phyloP scores from a whole-genome alignment of 1,284 basidiomycete genomes.

The Nidula niveotomentosa region DNA sequence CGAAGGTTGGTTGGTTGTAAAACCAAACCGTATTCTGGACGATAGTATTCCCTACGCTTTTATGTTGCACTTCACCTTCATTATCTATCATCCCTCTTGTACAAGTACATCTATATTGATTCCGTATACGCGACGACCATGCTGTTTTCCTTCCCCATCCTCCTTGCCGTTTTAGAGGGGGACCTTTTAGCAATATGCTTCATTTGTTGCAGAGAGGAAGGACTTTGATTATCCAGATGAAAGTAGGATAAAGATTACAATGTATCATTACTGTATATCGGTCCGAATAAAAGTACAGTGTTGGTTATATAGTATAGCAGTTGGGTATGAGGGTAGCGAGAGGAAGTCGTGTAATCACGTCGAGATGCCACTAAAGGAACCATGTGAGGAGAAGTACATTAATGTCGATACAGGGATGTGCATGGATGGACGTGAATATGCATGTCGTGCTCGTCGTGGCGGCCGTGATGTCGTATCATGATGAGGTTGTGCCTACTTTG shows the following conservation, averaged over 20 bases:
- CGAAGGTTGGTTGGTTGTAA: no score
- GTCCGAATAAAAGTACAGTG: slow-evolving; percentile 3
- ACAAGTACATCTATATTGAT: no score
- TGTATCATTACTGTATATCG: slow-evolving; percentile 22
- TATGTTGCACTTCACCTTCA: no score
- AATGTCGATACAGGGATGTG: slow-evolving; percentile 5
- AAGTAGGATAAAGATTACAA: slow-evolving; percentile 18
- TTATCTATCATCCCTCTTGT: no score
- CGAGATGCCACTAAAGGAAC: not conserved
- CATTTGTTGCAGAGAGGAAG: not conserved
- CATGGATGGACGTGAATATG: no score
- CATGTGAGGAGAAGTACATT: not conserved
- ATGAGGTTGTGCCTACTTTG: slow-evolving; percentile 17
- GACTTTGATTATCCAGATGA: slow-evolving; percentile 10
- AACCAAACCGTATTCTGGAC: no score
- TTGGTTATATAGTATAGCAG: not conserved
- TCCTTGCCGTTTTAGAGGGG: slow-evolving; percentile 5
- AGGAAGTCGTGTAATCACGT: no score
- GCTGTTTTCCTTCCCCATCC: not conserved
- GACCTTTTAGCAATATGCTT: slow-evolving; percentile 3
- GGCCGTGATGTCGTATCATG: slow-evolving; percentile 2
- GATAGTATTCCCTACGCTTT: no score
- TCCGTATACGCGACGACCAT: no score
- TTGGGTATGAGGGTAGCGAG: no score
- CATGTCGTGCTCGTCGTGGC: no score